Percentiles rank a stretch among this genome's conserved stretches.
Evolutionary conservation across 2,329 filamentous ascomycete species (phyloP).

Genomic region (Hypoxylon sp.): DNA sequence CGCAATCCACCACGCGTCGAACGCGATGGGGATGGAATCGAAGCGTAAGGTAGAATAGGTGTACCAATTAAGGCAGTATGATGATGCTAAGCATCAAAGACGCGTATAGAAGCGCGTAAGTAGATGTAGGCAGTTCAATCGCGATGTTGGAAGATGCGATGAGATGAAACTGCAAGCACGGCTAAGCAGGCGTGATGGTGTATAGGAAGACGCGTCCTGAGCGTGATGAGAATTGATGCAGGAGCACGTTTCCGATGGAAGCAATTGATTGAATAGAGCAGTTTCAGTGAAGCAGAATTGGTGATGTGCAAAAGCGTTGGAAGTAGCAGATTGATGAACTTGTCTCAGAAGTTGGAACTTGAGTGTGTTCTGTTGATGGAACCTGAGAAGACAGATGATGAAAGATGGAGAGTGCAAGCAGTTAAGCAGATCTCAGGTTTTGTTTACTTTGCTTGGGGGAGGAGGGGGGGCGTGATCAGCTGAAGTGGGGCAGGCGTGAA

Average conservation of each 20-base stretch:
- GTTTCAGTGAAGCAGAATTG: conserved; percentile 34
- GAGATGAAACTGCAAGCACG: conserved; percentile 22
- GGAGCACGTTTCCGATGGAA: conserved; percentile 12
- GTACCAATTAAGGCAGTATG: conserved; percentile 28
- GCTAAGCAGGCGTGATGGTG: conserved; percentile 23
- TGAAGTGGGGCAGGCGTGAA: too few species aligned
- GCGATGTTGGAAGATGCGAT: conserved; percentile 11
- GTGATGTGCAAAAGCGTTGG: conserved; percentile 27
- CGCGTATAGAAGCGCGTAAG: conserved; percentile 25
- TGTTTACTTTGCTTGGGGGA: conserved; percentile 19
- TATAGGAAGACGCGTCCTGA: conserved; percentile 39
- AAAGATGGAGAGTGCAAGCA: not conserved
- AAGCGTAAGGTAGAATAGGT: conserved; percentile 23
- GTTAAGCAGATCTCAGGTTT: not conserved
- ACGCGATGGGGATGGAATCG: conserved; percentile 44
- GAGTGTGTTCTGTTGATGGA: conserved; percentile 23
- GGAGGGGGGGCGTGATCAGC: not conserved
- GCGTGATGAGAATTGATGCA: conserved; percentile 28
- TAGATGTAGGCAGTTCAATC: conserved; percentile 12
- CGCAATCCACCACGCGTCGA: conserved; percentile 37
- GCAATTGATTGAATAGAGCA: conserved; percentile 23
- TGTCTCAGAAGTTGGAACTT: conserved; percentile 19
- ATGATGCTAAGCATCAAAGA: conserved; percentile 33
- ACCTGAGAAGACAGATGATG: conserved; percentile 6
- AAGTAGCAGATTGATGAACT: conserved; percentile 32